These are phyloP conservation scores for Gastrolobium bilobum DNA, from an alignment of 306 rosid species.

Conservation along the genomic window DNA sequence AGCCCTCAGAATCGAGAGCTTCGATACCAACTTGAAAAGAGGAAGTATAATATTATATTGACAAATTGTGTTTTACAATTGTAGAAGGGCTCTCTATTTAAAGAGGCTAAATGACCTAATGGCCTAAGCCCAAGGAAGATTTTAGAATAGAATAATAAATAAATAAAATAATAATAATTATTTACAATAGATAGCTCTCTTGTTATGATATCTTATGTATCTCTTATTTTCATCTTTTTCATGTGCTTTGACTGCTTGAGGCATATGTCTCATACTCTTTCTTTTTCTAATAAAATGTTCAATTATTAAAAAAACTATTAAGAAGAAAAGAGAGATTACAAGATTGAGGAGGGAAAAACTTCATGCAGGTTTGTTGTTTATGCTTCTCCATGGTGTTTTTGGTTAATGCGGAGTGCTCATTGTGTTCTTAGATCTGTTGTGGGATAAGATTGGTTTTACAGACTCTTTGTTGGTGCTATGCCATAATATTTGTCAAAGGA, in stretches of 20 bases:
- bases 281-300: neutral
- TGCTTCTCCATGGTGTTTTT: neutral
- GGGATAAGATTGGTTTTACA: slow-evolving; percentile 6
- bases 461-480: neutral
- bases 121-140: no score
- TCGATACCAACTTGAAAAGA: no score
- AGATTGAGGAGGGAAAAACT: slow-evolving; percentile 1
- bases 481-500: slow-evolving; percentile 18
- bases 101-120: no score
- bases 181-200: neutral
- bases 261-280: neutral
- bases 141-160: no score
- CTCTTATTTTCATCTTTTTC: slow-evolving; percentile 14
- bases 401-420: slow-evolving; percentile 2
- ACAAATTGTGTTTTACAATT: no score
- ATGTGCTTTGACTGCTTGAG: slow-evolving; percentile 16
- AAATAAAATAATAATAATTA: no score
- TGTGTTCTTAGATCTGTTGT: neutral
- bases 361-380: slow-evolving; percentile 5
- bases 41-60: no score
- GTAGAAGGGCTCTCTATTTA: no score
- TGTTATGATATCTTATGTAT: neutral
- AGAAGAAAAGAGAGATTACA: slow-evolving; percentile 24
- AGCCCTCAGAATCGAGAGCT: no score
- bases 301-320: neutral